phyloP scores from a whole-genome alignment of 257 asterid species.

The Solanum sejunctum region DNA sequence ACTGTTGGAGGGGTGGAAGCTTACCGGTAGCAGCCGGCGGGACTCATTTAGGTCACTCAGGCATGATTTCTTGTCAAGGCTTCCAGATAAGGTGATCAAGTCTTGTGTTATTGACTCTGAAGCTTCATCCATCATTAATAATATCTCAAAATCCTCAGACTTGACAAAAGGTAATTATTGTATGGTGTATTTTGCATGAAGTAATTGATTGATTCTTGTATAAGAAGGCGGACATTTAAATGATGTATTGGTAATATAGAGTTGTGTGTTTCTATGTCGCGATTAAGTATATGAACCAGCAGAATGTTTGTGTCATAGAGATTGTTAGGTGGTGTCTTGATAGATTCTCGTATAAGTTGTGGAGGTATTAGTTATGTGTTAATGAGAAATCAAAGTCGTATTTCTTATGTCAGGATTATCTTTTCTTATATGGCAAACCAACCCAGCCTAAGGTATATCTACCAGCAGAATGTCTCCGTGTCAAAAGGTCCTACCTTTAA shows the following conservation, averaged over 20 bases:
- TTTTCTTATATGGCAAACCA: background rate
- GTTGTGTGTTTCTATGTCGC: background rate
- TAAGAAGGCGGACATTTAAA: background rate
- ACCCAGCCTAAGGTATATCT: background rate
- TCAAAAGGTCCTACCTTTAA: background rate
- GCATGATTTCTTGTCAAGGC: conserved; percentile 39
- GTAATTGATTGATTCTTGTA: background rate
- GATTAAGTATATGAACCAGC: background rate
- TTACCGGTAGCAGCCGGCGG: conserved; percentile 39
- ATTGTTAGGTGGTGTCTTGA: no score
- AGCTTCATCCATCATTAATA: conserved; percentile 10
- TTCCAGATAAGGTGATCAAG: conserved; percentile 54
- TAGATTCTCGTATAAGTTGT: background rate
- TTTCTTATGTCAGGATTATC: background rate
- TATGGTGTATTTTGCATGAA: background rate
- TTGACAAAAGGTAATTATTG: conserved; percentile 37
- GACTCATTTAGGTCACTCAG: conserved; percentile 59
- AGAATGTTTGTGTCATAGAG: background rate
- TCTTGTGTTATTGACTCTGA: conserved; percentile 36
- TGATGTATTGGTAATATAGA: no score
- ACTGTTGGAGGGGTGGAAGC: conserved; percentile 30
- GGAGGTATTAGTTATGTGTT: background rate
- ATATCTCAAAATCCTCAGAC: conserved; percentile 34
- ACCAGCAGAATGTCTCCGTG: background rate
- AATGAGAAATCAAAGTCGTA: background rate